These are phyloP conservation scores for Hordeum pubiflorum DNA, from an alignment of 202 grass and related monocot genomes.

Conservation along the genomic window DNA sequence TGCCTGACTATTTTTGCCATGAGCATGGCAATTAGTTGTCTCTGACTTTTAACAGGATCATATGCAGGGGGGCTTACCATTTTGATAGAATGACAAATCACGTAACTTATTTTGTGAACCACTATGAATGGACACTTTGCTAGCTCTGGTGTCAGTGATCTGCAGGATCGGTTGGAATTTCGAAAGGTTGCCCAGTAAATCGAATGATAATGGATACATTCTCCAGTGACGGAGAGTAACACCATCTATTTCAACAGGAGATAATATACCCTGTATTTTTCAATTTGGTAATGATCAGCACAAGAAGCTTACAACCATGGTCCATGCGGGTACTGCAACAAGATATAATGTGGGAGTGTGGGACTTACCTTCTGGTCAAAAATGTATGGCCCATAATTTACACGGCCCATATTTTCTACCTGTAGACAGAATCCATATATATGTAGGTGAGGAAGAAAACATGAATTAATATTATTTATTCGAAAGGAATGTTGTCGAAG, in stretches of 20 bases:
- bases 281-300: slow-evolving; percentile 12
- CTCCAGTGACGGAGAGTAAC: slow-evolving; percentile 58
- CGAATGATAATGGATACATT: slow-evolving; percentile 60
- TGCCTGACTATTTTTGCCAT: background rate
- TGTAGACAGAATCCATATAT: slow-evolving; percentile 27
- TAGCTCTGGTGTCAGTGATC: slow-evolving; percentile 31
- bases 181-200: slow-evolving; percentile 37
- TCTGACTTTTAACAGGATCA: background rate
- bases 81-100: slow-evolving; percentile 13
- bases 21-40: background rate
- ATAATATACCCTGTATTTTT: slow-evolving; percentile 76
- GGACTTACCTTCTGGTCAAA: slow-evolving; percentile 83
- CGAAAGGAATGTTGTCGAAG: background rate
- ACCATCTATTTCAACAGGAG: slow-evolving; percentile 58
- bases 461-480: background rate
- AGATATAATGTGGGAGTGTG: background rate
- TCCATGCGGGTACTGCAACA: background rate
- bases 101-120: slow-evolving; percentile 19
- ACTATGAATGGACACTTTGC: slow-evolving; percentile 16
- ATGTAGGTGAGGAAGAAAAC: background rate
- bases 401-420: slow-evolving; percentile 83
- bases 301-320: slow-evolving; percentile 14
- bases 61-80: slow-evolving; percentile 33
- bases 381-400: slow-evolving; percentile 85
- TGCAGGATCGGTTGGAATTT: slow-evolving; percentile 40